Conservation (phyloP, 441 rosid genomes). For the Populus hybrid region DNA sequence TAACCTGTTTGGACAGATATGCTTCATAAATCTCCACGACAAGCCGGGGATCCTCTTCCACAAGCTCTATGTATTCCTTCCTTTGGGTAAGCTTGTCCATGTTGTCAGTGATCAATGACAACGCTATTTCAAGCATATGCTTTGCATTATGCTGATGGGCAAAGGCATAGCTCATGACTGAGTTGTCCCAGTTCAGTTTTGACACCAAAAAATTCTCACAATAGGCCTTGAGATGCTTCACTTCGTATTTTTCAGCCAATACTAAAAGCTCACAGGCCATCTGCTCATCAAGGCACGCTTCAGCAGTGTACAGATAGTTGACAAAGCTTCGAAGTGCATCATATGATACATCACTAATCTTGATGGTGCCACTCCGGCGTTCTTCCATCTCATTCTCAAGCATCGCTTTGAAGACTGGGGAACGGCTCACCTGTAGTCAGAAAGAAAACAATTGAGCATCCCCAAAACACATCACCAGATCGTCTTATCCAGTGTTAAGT, state of each 20-base stretch:
- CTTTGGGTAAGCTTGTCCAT: slow-evolving; percentile 71
- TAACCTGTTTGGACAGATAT: slow-evolving; percentile 63
- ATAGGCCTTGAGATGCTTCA: slow-evolving; percentile 67
- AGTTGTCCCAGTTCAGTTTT: slow-evolving; percentile 73
- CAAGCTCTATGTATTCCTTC: slow-evolving; percentile 67
- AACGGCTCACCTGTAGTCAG: slow-evolving; percentile 55
- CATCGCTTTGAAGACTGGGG: slow-evolving; percentile 87
- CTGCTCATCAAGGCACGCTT: slow-evolving; percentile 71
- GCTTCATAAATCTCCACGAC: slow-evolving; percentile 81
- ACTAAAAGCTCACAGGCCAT: slow-evolving; percentile 77
- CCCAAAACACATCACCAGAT: neutral
- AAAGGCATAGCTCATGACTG: slow-evolving; percentile 69
- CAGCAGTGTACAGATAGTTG: slow-evolving; percentile 71
- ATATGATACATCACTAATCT: slow-evolving; percentile 61
- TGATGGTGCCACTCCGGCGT: slow-evolving; percentile 76
- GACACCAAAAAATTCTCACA: slow-evolving; percentile 76
- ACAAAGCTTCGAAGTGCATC: slow-evolving; percentile 68
- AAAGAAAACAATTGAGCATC: neutral
- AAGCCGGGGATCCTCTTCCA: slow-evolving; percentile 74
- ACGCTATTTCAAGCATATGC: slow-evolving; percentile 56
- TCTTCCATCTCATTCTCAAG: slow-evolving; percentile 86
- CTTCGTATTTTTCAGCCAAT: slow-evolving; percentile 79
- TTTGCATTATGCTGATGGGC: slow-evolving; percentile 87
- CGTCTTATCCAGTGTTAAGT: neutral
- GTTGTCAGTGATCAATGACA: slow-evolving; percentile 62